Evolutionary conservation across 2,329 filamentous ascomycete genomes (phyloP).

Genomic region (Diaporthe capsici): DNA sequence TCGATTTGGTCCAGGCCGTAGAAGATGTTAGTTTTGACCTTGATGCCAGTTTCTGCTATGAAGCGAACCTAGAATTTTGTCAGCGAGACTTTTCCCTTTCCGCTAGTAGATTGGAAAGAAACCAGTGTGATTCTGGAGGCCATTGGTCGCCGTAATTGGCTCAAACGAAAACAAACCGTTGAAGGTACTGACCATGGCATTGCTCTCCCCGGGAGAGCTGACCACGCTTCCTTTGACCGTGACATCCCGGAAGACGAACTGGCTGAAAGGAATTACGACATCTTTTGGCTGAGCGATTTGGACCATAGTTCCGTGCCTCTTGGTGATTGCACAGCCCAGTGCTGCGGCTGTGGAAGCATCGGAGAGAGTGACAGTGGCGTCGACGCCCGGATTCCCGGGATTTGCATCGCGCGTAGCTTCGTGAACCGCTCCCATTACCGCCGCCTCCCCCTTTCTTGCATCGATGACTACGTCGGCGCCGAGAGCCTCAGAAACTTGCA

Average conservation of each 20-base stretch:
- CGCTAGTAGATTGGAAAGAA: neutral
- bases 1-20: slow-evolving; percentile 65
- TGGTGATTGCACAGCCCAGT: slow-evolving; percentile 67
- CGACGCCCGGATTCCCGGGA: slow-evolving; percentile 60
- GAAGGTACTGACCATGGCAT: slow-evolving; percentile 54
- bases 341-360: slow-evolving; percentile 65
- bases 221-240: slow-evolving; percentile 62
- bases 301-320: slow-evolving; percentile 70
- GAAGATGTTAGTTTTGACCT: slow-evolving; percentile 65
- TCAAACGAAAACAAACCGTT: neutral
- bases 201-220: slow-evolving; percentile 58
- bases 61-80: slow-evolving; percentile 49
- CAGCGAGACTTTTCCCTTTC: neutral
- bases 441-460: slow-evolving; percentile 61
- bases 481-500: slow-evolving; percentile 60
- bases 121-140: neutral
- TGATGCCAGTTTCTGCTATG: slow-evolving; percentile 61
- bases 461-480: slow-evolving; percentile 69
- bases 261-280: slow-evolving; percentile 55
- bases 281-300: slow-evolving; percentile 68
- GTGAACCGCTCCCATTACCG: slow-evolving; percentile 62
- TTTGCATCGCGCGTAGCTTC: slow-evolving; percentile 53
- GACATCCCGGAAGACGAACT: slow-evolving; percentile 69
- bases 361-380: slow-evolving; percentile 67
- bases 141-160: neutral